Conservation (phyloP, 352 stramenopile genomes). For the Phytophthora tentaculata region DNA sequence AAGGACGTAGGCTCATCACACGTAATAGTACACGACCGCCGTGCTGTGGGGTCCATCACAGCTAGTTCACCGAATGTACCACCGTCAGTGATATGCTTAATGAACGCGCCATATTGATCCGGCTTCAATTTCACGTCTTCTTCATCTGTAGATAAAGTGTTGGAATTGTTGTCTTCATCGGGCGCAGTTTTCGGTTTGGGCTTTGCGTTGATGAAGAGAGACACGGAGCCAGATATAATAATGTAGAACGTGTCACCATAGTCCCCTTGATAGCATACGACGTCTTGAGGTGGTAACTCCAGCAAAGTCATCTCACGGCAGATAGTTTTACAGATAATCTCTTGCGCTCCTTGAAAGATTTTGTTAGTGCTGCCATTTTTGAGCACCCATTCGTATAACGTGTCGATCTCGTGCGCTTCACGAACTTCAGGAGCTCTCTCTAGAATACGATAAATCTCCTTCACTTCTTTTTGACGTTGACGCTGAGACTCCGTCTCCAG, state of each 20-base stretch:
- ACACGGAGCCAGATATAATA: conserved; percentile 77
- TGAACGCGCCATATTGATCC: conserved; percentile 69
- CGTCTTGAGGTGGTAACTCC: conserved; percentile 58
- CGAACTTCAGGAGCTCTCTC: conserved; percentile 48
- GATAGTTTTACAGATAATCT: conserved; percentile 90
- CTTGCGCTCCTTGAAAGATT: conserved; percentile 83
- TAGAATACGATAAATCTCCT: conserved; percentile 63
- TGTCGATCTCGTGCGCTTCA: conserved; percentile 69
- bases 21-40: conserved; percentile 76
- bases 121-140: conserved; percentile 37
- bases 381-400: conserved; percentile 80
- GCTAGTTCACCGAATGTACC: conserved; percentile 84
- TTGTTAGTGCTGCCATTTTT: conserved; percentile 84
- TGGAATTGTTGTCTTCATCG: conserved; percentile 31
- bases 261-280: conserved; percentile 86
- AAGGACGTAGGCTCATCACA: conserved; percentile 80
- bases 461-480: conserved; percentile 53
- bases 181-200: conserved; percentile 37
- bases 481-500: conserved; percentile 48
- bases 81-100: conserved; percentile 77
- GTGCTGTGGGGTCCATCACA: conserved; percentile 79
- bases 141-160: conserved; percentile 16
- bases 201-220: conserved; percentile 76
- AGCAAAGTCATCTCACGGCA: conserved; percentile 88
- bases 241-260: conserved; percentile 87